Evolutionary conservation across 2,329 filamentous ascomycete species (phyloP).

Genomic region (Botrytis porri): DNA sequence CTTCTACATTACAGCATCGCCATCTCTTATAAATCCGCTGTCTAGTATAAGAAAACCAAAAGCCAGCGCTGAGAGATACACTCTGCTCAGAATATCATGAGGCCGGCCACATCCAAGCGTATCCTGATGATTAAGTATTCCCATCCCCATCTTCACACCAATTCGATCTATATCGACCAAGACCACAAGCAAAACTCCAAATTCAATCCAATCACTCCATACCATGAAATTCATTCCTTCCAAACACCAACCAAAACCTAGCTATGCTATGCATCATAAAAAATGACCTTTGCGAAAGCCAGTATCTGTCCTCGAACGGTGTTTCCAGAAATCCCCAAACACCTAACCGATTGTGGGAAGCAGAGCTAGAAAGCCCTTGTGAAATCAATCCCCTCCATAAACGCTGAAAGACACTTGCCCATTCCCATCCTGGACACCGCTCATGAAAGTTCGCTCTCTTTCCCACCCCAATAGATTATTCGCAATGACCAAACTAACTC

Average conservation of each 20-base stretch:
- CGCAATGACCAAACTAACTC: not conserved
- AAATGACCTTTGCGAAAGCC: not conserved
- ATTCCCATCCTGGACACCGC: not conserved
- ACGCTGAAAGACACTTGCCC: not conserved
- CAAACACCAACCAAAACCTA: not conserved
- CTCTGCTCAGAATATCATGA: not conserved
- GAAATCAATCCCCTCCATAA: not conserved
- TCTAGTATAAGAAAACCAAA: not conserved
- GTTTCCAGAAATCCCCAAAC: not conserved
- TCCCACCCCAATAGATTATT: not conserved
- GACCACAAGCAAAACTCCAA: not conserved
- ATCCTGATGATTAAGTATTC: not conserved
- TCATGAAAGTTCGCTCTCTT: not conserved
- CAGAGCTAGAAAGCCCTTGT: not conserved
- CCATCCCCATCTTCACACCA: not conserved
- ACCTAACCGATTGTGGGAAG: not conserved
- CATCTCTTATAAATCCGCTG: not conserved
- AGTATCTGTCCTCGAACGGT: not conserved
- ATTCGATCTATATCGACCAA: not conserved
- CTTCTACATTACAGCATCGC: not conserved
- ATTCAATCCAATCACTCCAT: not conserved
- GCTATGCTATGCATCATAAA: not conserved
- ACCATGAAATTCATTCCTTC: not conserved
- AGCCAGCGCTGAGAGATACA: not conserved
- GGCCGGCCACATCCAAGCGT: not conserved